Conservation (phyloP, 371 early-diverging fungal species). For the Dichotomocladium elegans region DNA sequence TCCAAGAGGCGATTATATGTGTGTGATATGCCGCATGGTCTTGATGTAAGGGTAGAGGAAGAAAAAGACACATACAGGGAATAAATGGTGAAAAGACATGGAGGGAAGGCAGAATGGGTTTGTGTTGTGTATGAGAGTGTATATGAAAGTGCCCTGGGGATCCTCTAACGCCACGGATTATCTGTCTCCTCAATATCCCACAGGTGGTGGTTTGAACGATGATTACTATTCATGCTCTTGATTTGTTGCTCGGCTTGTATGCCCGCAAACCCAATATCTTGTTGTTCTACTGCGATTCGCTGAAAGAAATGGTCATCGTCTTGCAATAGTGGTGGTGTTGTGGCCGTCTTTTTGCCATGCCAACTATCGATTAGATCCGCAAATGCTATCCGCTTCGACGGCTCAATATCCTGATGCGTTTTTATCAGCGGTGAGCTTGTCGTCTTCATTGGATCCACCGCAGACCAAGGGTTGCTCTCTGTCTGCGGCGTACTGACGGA, state of each 20-base stretch:
- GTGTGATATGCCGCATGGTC: too few species aligned
- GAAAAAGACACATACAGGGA: too few species aligned
- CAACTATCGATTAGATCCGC: slow-evolving; percentile 45
- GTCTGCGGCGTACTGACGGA: slow-evolving; percentile 15
- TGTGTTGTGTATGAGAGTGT: too few species aligned
- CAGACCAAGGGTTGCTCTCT: not conserved
- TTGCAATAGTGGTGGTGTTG: not conserved
- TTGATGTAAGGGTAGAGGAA: too few species aligned
- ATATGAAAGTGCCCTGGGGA: too few species aligned
- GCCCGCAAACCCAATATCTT: slow-evolving; percentile 45
- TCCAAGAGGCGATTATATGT: too few species aligned
- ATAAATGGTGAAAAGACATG: too few species aligned
- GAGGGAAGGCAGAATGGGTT: too few species aligned
- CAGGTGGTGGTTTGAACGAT: not conserved
- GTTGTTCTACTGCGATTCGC: slow-evolving; percentile 32
- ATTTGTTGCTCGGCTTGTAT: slow-evolving; percentile 10
- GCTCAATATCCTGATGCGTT: slow-evolving; percentile 21
- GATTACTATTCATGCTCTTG: not conserved
- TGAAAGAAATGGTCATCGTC: slow-evolving; percentile 26
- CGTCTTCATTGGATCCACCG: not conserved
- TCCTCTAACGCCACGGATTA: slow-evolving; percentile 11
- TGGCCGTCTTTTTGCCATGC: slow-evolving; percentile 15
- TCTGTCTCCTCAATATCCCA: slow-evolving; percentile 11
- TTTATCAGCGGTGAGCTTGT: slow-evolving; percentile 2
- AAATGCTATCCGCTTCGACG: slow-evolving; percentile 37